Base-by-base conservation (phyloP, 495 filamentous ascomycete genomes). In the Hypoxylon intermedium region DNA sequence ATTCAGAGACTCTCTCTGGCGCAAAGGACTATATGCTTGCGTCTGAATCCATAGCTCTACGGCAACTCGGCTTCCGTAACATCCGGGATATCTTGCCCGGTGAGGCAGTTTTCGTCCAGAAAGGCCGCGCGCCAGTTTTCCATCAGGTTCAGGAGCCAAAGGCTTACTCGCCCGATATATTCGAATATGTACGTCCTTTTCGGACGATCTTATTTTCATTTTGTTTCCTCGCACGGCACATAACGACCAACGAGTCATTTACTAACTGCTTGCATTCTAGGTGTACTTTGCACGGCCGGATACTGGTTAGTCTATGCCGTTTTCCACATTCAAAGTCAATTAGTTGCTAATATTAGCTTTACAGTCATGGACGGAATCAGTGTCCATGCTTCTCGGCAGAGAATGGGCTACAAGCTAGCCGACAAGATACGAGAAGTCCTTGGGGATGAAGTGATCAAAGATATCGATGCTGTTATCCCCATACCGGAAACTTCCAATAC, bases 11-110 rank as follows among this genome's bases (percentile, higher is more conserved):
- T 6, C 68, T 87, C n/a, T 78, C 81, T 48, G 81, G 84, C 0
- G 89, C 88, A 16, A 90, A 70, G 48, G 94, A 98, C 75, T 98
- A 97, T 77, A 95, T 98, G 90, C 86, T 98, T 80, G 90, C 94
- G 0, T 97, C 92, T n/a, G 94, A 98, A 75, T 94, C 90, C 26
- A 89, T 98, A 55, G 94, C 94, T 43, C 78, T 98, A 36, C 83
- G 87, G 49, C 92, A 96, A 67, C 85, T 95, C 26, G 93, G 91
- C 15, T 97, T 96, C 79, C 77, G 72, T 18, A 81, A 92, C 69
- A 89, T 96, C 63, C 74, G 79, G 31, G 92, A 98, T 69, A 92
- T 98, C 57, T 75, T 88, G 28, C 95, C 95, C 3, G 94, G 94
- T 31, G 85, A 97, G 75, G 95, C 95, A 16, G 92, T 98, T 48